These are phyloP conservation scores for Paspalum vaginatum DNA, from an alignment of 176 grass and related monocot species.

Conservation along the genomic window DNA sequence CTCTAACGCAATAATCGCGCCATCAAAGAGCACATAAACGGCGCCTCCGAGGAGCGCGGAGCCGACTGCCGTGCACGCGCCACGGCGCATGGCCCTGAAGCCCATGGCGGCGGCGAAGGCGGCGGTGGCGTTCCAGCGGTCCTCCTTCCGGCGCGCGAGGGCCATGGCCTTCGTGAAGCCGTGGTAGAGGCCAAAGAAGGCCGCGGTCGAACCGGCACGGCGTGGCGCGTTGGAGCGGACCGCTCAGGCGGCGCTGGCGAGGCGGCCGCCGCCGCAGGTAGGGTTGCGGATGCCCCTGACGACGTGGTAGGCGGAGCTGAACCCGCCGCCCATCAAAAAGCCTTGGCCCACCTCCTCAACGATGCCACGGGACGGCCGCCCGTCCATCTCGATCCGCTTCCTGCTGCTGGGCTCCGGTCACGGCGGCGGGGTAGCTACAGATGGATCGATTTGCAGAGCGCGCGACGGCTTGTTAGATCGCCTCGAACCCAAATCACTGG, in stretches of 20 bases:
- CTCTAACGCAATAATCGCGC: too few relatives aligned
- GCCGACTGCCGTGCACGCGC: not conserved
- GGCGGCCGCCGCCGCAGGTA: not conserved
- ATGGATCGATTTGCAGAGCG: too few relatives aligned
- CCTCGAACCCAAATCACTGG: too few relatives aligned
- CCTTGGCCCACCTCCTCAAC: not conserved
- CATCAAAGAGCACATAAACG: too few relatives aligned
- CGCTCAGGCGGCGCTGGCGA: not conserved
- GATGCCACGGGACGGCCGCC: not conserved
- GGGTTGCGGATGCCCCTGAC: not conserved
- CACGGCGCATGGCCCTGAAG: constrained; percentile 50
- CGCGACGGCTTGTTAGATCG: too few relatives aligned
- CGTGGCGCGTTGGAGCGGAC: not conserved
- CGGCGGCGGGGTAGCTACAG: too few relatives aligned
- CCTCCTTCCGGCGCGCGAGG: constrained; percentile 54
- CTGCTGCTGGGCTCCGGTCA: not conserved
- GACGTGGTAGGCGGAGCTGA: not conserved
- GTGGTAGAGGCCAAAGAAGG: not conserved
- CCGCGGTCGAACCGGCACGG: not conserved
- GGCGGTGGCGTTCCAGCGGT: constrained; percentile 65
- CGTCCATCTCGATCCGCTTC: not conserved
- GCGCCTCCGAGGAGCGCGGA: too few relatives aligned
- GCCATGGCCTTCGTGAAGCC: not conserved
- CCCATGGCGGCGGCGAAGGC: constrained; percentile 50
- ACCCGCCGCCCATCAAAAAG: not conserved